Evolutionary conservation across 768 basidiomycete genomes (phyloP), one percentile per base, ranked within the genome.

Genomic region (Xerocomus potaroensis): DNA sequence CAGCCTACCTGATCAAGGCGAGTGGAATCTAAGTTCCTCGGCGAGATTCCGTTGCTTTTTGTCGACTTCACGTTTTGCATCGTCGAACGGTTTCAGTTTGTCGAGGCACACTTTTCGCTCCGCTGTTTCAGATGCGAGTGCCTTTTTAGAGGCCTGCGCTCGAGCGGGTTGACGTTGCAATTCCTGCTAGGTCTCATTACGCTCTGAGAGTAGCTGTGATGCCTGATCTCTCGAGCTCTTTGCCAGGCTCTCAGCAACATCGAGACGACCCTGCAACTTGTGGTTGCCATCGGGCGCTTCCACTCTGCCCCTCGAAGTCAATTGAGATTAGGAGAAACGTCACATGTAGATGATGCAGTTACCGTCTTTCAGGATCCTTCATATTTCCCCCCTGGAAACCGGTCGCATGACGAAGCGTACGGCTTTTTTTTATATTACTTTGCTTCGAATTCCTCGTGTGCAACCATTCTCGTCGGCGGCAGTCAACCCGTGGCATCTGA

Each of bases 361-460:
- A 66, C 64, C 60, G 62, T 36, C 50, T 43, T 46, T 68, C 64
- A 32, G 58, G 33, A 16, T 41, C 47, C 36, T 56, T 62, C 32
- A 56, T 34, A 15, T 56, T 59, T 19, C 48, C 60, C 49, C 65
- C 64, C 34, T 68, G 64, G 43, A 62, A 64, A 0, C 60, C 54
- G 27, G 58, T 57, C n/a, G 62, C 53, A 41, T 66, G 56, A 29
- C 60, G 64, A 45, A 68, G 56, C 16, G 60, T 49, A 32, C 55
- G 62, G n/a, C 64, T 43, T 31, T 64, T 64, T 50, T 45, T 38
- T n/a, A 22, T 45, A 49, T n/a, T 53, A 49, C 31, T 66, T 64
- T 50, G 58, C 48, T 42, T 42, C 44, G 24, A 59, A 42, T 39
- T 51, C 55, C 36, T 68, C 57, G 16, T 33, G 48, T 45, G 55